A percentile compares a stretch with the other conserved stretches of the same genome.
phyloP scores from a whole-genome alignment of 1,284 basidiomycete species.

The Apiotrichum sp. region DNA sequence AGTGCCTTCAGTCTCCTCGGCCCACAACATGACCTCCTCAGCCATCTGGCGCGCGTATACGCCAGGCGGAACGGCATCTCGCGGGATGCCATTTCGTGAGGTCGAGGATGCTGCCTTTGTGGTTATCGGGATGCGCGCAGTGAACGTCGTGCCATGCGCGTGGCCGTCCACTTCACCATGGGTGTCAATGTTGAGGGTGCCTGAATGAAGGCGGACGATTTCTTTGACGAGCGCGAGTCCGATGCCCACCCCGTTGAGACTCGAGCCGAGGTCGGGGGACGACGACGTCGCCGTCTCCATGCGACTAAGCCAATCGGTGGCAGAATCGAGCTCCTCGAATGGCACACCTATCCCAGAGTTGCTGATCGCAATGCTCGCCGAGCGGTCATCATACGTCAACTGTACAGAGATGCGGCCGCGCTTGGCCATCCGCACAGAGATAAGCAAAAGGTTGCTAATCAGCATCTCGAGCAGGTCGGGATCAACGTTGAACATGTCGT shows the following conservation, averaged over 20 bases:
- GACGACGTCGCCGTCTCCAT: constrained; percentile 1
- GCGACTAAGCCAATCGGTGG: constrained; percentile 11
- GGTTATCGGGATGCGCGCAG: constrained; percentile 14
- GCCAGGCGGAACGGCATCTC: constrained; percentile 2
- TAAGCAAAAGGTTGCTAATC: constrained; percentile 32
- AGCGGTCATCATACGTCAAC: constrained; percentile 14
- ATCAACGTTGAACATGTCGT: constrained; percentile 25
- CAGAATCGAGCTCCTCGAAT: constrained; percentile 5
- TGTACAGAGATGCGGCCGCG: constrained; percentile 18
- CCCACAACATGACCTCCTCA: background rate
- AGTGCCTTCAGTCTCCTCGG: background rate
- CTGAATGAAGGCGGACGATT: constrained; percentile 47
- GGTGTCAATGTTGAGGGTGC: constrained; percentile 37
- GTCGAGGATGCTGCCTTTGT: no score
- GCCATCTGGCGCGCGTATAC: constrained; percentile 15
- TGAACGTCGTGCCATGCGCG: constrained; percentile 15
- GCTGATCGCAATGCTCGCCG: constrained; percentile 25
- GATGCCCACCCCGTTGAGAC: constrained; percentile 12
- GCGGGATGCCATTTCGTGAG: background rate
- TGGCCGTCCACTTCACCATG: background rate
- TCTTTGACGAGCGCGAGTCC: constrained; percentile 33
- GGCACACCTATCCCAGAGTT: constrained; percentile 44
- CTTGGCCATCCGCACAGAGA: constrained; percentile 31
- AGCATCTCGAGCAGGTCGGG: constrained; percentile 43
- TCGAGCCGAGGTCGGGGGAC: constrained; percentile 1